A percentile compares a stretch with the other conserved stretches of the same genome.
These are phyloP conservation scores for Carex arenaria DNA, from an alignment of 202 grass and related monocot species.

Conservation along the genomic window DNA sequence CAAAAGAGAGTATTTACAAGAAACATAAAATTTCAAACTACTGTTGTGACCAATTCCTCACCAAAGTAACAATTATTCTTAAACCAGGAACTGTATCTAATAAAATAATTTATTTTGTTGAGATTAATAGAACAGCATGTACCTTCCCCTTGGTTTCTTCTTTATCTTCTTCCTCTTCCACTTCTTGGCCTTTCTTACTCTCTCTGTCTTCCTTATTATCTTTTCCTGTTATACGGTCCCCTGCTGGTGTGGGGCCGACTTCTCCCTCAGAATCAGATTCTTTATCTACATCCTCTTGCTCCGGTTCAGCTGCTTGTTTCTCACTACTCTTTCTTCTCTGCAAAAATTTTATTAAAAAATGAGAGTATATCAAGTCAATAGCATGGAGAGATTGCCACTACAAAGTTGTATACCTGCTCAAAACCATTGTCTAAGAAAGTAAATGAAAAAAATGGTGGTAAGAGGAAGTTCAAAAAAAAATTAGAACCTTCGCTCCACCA, in stretches of 20 bases:
- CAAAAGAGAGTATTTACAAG: too few species aligned
- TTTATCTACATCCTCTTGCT: constrained; percentile 55
- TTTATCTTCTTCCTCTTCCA: constrained; percentile 31
- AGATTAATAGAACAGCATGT: too few species aligned
- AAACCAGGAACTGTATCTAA: too few species aligned
- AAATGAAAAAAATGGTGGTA: neutral
- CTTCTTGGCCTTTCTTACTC: constrained; percentile 42
- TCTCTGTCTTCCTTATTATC: constrained; percentile 30
- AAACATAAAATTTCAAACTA: too few species aligned
- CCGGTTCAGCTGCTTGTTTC: constrained; percentile 44
- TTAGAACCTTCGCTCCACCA: constrained; percentile 39
- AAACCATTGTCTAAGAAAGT: neutral
- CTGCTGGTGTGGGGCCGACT: constrained; percentile 34
- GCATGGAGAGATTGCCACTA: neutral
- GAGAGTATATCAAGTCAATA: neutral
- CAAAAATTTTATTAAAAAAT: neutral
- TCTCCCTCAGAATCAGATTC: constrained; percentile 39
- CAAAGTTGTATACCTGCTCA: neutral
- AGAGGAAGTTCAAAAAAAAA: neutral
- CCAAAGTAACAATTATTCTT: too few species aligned
- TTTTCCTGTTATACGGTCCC: constrained; percentile 38
- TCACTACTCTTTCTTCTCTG: constrained; percentile 43
- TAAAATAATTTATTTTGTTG: too few species aligned
- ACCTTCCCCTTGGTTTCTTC: constrained; percentile 23
- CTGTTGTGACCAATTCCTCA: too few species aligned